These are phyloP conservation scores for Rhodotorula sp. DNA, from an alignment of 1,284 basidiomycete species.

Conservation along the genomic window DNA sequence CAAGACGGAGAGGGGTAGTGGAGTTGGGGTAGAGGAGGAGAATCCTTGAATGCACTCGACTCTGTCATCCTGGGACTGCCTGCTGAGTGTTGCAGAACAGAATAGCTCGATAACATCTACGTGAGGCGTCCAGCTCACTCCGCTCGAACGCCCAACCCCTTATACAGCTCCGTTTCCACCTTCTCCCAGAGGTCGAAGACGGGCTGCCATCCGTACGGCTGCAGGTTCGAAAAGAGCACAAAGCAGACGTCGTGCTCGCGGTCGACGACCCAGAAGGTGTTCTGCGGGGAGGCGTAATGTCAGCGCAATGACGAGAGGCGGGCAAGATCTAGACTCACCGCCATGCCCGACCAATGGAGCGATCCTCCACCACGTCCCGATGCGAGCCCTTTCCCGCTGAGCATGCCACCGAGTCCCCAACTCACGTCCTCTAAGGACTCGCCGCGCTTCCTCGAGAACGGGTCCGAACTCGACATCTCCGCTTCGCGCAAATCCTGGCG, in stretches of 20 bases:
- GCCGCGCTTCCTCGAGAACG: not conserved
- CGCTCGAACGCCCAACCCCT: not conserved
- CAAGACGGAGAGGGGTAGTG: too few relatives aligned
- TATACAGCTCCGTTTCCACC: conserved; percentile 13
- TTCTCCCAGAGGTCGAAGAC: conserved; percentile 1
- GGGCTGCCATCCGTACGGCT: not conserved
- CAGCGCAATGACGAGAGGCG: too few relatives aligned
- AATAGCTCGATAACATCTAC: too few relatives aligned
- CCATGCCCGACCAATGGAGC: conserved; percentile 12
- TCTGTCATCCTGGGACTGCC: too few relatives aligned
- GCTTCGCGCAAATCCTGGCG: not conserved
- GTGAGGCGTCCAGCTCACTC: not conserved
- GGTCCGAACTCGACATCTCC: not conserved
- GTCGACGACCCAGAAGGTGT: conserved; percentile 20
- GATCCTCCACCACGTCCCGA: not conserved
- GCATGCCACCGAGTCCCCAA: conserved; percentile 12
- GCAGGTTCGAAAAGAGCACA: conserved; percentile 8
- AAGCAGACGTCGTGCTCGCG: conserved; percentile 5
- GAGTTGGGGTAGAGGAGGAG: not conserved
- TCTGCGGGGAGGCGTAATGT: not conserved
- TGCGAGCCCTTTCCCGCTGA: not conserved
- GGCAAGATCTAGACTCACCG: not conserved
- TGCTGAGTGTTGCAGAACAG: too few relatives aligned
- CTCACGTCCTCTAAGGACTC: not conserved
- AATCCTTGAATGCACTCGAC: not conserved